phyloP scores from a whole-genome alignment of 2,329 filamentous ascomycete species.

The Alternaria panax region DNA sequence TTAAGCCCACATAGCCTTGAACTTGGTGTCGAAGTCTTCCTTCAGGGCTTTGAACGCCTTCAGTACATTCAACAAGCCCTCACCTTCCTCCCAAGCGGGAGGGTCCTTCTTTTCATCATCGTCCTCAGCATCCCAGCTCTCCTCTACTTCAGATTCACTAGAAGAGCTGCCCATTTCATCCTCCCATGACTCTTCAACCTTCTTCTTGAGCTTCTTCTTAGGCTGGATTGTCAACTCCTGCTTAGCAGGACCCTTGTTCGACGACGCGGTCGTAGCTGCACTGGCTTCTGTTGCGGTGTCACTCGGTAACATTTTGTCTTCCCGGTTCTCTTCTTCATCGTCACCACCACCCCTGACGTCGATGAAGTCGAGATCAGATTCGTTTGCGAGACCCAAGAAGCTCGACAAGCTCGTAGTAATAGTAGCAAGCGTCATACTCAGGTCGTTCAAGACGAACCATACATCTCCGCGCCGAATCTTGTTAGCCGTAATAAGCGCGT shows the following conservation, averaged over 20 bases:
- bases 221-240: conserved; percentile 40
- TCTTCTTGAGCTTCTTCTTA: conserved; percentile 50
- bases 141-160: conserved; percentile 25
- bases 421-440: conserved; percentile 71
- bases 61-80: conserved; percentile 63
- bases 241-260: conserved; percentile 33
- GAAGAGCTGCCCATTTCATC: conserved; percentile 48
- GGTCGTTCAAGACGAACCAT: conserved; percentile 76
- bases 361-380: conserved; percentile 58
- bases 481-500: conserved; percentile 69
- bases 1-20: conserved; percentile 67
- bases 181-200: conserved; percentile 53
- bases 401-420: conserved; percentile 71
- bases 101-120: conserved; percentile 29
- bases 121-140: conserved; percentile 38
- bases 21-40: conserved; percentile 69
- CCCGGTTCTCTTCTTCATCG: conserved; percentile 56
- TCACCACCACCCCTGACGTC: conserved; percentile 62
- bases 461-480: conserved; percentile 70
- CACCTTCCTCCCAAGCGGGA: conserved; percentile 55
- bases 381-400: conserved; percentile 60
- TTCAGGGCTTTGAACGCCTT: conserved; percentile 66
- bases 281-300: conserved; percentile 31
- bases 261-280: conserved; percentile 29
- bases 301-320: conserved; percentile 47